Base-by-base conservation (phyloP, 257 asterid species). In the Solanum etuberosum region DNA sequence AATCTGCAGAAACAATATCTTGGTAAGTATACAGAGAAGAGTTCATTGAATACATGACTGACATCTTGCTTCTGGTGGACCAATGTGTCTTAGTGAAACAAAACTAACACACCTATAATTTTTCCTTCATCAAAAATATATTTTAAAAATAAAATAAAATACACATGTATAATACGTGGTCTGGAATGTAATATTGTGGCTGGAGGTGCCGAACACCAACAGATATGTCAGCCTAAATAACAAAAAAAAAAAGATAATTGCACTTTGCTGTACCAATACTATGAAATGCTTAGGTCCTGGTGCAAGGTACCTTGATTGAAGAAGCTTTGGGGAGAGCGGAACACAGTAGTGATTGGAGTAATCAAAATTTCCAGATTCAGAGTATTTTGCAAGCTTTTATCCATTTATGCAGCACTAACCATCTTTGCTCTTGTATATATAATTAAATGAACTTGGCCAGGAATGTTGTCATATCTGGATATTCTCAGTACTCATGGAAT, bases 1-100 rank as follows among this genome's bases (percentile, higher is more conserved):
- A 91, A 97, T 96, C 99, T 97, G 95, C 89, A 90, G 76, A 86
- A 88, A 54, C 20, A 87, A 90, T n/a, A 86, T 88, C 80, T 82
- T 32, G 86, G 84, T 87, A 18, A 63, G 86, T 37, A 54, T 40
- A n/a, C 27, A 81, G 37, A 88, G 25, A 31, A 85, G 38, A 68
- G 42, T 21, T 40, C 40, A 46, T 10, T 9, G 6, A 61, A 48
- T 20, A 78, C 86, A 74, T 67, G 51, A 68, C 31, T 25, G 13
- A 81, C 68, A 48, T 48, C 27, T 48, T 7, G 68, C 68, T 48
- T 81, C 70, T 48, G 70, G 43, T 81, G 85, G 43, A 48, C 85
- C 42, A 81, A 29, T 5, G 15, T 43, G 40, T 16, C 63, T 78
- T 78, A 5, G 38, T 43, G 65, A 80, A 78, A 31, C 27, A 46